A percentile compares a stretch with the other conserved stretches of the same genome.
phyloP scores from a whole-genome alignment of 106 monocot genomes.

The Acorus gramineus region DNA sequence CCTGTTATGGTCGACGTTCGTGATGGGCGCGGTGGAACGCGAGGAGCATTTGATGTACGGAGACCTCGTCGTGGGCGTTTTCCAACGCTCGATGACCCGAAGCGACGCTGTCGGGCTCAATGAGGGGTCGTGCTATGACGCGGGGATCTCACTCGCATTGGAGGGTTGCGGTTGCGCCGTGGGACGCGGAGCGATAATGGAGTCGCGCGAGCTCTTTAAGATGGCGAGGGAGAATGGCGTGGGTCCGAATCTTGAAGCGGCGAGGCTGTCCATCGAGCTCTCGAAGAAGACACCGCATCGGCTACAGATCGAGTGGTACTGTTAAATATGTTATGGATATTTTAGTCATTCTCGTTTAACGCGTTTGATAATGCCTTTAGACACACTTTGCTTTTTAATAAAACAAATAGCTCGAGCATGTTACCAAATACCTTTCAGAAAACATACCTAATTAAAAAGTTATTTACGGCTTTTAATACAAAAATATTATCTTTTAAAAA shows the following conservation, averaged over 20 bases:
- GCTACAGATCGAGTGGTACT: slow-evolving; percentile 58
- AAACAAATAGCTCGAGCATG: too few relatives aligned
- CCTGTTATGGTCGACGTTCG: slow-evolving; percentile 39
- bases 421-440: too few relatives aligned
- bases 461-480: too few relatives aligned
- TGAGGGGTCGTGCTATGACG: slow-evolving; percentile 10
- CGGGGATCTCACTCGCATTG: slow-evolving; percentile 35
- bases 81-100: slow-evolving; percentile 17
- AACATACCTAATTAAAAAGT: too few relatives aligned
- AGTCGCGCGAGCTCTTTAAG: slow-evolving; percentile 28
- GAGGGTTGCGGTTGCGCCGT: slow-evolving; percentile 23
- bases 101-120: background rate
- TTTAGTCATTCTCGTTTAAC: too few relatives aligned
- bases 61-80: slow-evolving; percentile 18
- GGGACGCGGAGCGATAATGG: background rate
- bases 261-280: slow-evolving; percentile 28
- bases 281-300: slow-evolving; percentile 41
- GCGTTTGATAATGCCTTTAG: too few relatives aligned
- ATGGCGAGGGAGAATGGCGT: slow-evolving; percentile 15
- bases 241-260: slow-evolving; percentile 30
- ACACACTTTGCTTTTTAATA: too few relatives aligned
- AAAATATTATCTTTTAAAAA: too few relatives aligned
- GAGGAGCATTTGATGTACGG: slow-evolving; percentile 33
- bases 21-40: background rate
- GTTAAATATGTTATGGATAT: too few relatives aligned